Evolutionary conservation across 2,329 filamentous ascomycete species (phyloP).

Genomic region (Knoxdaviesia capensis): DNA sequence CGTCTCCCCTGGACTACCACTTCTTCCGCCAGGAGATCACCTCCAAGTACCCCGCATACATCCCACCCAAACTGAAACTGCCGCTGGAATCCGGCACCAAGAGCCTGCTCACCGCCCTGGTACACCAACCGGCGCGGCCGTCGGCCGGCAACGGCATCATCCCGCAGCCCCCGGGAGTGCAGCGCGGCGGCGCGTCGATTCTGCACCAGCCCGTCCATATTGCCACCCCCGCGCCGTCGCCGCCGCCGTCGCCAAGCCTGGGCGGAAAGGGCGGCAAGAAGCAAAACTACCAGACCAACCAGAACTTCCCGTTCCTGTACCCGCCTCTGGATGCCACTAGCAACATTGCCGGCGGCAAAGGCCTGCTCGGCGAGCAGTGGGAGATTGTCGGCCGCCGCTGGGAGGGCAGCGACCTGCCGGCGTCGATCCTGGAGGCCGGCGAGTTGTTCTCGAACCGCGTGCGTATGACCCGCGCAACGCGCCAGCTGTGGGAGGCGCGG

Average conservation of each 20-base stretch:
- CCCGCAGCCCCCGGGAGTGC: constrained; percentile 29
- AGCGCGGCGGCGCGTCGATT: constrained; percentile 52
- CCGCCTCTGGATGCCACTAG: constrained; percentile 77
- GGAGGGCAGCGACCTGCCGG: constrained; percentile 86
- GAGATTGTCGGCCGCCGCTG: constrained; percentile 63
- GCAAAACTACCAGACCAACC: constrained; percentile 97
- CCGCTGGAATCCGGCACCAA: constrained; percentile 81
- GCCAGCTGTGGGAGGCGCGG: constrained; percentile 86
- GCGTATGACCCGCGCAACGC: constrained; percentile 75
- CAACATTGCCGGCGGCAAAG: constrained; percentile 80
- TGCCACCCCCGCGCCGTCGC: constrained; percentile 90
- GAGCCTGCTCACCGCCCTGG: constrained; percentile 70
- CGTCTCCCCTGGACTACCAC: constrained; percentile 90
- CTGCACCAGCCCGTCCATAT: constrained; percentile 94
- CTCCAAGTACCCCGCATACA: constrained; percentile 93
- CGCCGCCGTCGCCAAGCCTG: constrained; percentile 70
- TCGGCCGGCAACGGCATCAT: constrained; percentile 42
- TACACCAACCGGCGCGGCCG: constrained; percentile 47
- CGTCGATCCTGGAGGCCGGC: constrained; percentile 87
- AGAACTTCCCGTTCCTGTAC: constrained; percentile 96
- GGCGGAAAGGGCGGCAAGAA: constrained; percentile 93
- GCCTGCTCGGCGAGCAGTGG: constrained; percentile 61
- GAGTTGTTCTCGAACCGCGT: constrained; percentile 80
- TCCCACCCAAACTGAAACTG: constrained; percentile 65
- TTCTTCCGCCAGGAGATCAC: constrained; percentile 91